Evolutionary conservation across 768 basidiomycete species (phyloP).

Genomic region (Mycena capillaripes): DNA sequence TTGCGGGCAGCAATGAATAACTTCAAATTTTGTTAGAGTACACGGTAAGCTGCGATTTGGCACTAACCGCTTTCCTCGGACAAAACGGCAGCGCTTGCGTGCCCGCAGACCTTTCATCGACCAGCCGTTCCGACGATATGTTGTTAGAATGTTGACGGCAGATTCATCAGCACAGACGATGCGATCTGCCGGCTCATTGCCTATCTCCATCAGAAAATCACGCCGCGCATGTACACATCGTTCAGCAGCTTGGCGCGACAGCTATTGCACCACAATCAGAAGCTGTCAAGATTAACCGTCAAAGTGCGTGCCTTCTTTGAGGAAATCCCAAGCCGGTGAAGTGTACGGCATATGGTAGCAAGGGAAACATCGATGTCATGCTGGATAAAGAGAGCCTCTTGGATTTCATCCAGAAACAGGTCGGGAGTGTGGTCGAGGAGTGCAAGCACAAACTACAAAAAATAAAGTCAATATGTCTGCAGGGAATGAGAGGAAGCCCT

Average conservation of each 20-base stretch:
- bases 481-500: background rate
- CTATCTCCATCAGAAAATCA: too few relatives aligned
- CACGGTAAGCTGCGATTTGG: background rate
- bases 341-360: conserved; percentile 1
- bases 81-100: conserved; percentile 9
- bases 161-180: too few relatives aligned
- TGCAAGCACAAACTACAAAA: background rate
- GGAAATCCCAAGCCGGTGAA: background rate
- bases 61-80: conserved; percentile 18
- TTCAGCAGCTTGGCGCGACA: background rate
- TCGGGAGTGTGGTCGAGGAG: background rate
- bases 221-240: background rate
- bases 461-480: background rate
- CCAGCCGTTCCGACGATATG: conserved; percentile 26
- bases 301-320: background rate
- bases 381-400: too few relatives aligned
- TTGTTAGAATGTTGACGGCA: too few relatives aligned
- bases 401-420: background rate
- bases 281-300: background rate
- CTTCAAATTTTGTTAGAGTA: background rate
- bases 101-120: conserved; percentile 11
- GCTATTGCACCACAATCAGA: background rate
- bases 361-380: too few relatives aligned
- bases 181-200: too few relatives aligned
- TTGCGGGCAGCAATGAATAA: conserved; percentile 35